Evolutionary conservation across 1,139 yeast species (phyloP).

Genomic region (Spathaspora sp.): DNA sequence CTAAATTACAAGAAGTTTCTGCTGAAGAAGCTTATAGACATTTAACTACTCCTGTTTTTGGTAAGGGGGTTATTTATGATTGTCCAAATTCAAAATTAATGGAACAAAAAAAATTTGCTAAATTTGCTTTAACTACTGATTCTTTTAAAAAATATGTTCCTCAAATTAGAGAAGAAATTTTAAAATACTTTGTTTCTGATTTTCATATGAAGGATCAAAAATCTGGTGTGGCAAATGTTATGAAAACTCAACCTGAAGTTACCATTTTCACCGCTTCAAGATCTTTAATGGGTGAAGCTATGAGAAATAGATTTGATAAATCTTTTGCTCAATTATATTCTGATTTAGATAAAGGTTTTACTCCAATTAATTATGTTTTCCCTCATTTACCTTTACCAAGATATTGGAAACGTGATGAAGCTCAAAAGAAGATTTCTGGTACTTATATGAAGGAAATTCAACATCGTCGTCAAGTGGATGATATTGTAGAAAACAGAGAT

Average conservation of each 20-base stretch:
- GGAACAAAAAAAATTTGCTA: slow-evolving; percentile 98
- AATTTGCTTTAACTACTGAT: slow-evolving; percentile 82
- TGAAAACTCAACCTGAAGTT: slow-evolving; percentile 89
- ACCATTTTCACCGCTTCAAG: slow-evolving; percentile 96
- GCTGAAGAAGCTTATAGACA: slow-evolving; percentile 97
- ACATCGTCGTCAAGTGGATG: slow-evolving; percentile 71
- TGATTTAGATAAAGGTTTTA: slow-evolving; percentile 95
- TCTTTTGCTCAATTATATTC: slow-evolving; percentile 83
- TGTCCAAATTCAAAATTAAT: slow-evolving; percentile 90
- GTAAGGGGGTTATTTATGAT: slow-evolving; percentile 95
- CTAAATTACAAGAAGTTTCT: slow-evolving; percentile 83
- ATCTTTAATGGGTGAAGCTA: slow-evolving; percentile 85
- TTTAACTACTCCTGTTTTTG: slow-evolving; percentile 95
- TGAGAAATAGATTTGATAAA: slow-evolving; percentile 79
- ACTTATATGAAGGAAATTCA: slow-evolving; percentile 80
- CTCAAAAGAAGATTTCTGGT: slow-evolving; percentile 75
- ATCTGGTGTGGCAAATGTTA: slow-evolving; percentile 64
- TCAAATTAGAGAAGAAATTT: slow-evolving; percentile 74
- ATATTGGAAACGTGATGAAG: slow-evolving; percentile 81
- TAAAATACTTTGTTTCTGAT: slow-evolving; percentile 56
- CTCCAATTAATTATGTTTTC: slow-evolving; percentile 94
- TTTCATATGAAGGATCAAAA: slow-evolving; percentile 39
- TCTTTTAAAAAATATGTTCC: slow-evolving; percentile 88
- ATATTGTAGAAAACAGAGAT: slow-evolving; percentile 77
- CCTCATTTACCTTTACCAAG: slow-evolving; percentile 89